A percentile compares a stretch with the other conserved stretches of the same genome.
phyloP scores from a whole-genome alignment of 2,329 filamentous ascomycete genomes.

The Aspergillus pseudoglaucus region DNA sequence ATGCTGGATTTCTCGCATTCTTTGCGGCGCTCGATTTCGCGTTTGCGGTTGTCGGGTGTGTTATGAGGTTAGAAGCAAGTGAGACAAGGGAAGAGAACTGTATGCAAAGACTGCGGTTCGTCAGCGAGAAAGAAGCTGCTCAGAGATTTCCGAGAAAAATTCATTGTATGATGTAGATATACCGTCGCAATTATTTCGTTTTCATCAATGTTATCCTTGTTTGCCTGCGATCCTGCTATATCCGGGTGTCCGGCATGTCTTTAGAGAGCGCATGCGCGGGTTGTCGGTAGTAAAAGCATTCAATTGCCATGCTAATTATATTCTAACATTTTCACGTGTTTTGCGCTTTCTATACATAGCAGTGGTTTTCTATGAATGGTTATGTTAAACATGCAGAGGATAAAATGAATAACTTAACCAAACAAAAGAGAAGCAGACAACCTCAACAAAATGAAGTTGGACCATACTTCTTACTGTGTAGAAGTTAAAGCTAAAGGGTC shows the following conservation, averaged over 20 bases:
- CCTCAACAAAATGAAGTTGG: not conserved
- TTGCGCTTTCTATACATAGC: slow-evolving; percentile 1
- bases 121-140: not conserved
- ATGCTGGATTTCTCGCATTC: not conserved
- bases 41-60: not conserved
- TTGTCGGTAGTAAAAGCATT: too few relatives aligned
- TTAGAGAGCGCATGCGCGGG: too few relatives aligned
- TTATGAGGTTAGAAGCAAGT: not conserved
- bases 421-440: not conserved
- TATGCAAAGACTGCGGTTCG: not conserved
- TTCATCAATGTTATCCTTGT: not conserved
- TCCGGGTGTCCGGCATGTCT: too few relatives aligned
- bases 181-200: slow-evolving; percentile 22
- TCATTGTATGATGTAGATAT: slow-evolving; percentile 28
- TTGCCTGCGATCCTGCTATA: too few relatives aligned
- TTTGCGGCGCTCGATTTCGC: not conserved
- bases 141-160: slow-evolving; percentile 2
- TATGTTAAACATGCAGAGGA: not conserved
- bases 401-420: slow-evolving; percentile 2
- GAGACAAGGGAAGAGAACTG: not conserved
- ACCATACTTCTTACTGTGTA: not conserved
- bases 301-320: not conserved
- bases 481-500: not conserved
- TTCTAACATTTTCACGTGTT: not conserved
- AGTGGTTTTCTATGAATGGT: not conserved